Evolutionary conservation across 768 basidiomycete genomes (phyloP), one percentile per base, ranked within the genome.

Genomic region (Leucosporidium creatinivorum): DNA sequence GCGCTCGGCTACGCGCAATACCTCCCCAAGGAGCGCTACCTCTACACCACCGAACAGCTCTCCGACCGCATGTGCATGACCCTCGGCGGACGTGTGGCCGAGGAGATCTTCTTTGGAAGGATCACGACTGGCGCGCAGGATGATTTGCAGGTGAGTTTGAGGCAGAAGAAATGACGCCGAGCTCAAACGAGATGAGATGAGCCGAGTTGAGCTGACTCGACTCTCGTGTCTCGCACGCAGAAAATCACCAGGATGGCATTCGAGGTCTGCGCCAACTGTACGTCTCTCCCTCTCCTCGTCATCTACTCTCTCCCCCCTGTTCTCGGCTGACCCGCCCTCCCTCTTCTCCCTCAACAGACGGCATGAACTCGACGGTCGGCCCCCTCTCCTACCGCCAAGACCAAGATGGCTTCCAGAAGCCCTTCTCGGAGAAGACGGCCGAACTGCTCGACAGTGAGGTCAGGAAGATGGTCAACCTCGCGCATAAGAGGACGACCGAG

Each of bases 121-220:
- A 93, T 99, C 78, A 99, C 96, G 2, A 93, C 94, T 4, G 96
- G 96, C 69, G 96, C 96, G 4, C 93, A 97, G 80, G 96, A 99
- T 75, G 96, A 99, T 77, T 81, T 99, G 52, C 91, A 93, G 79
- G 50, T 51, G 21, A 23, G 50, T 51, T 7, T 6, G 17, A 50
- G 49, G 39, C n/a, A 44, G 39, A 13, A 15, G 39, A 44, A 13
- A 6, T 6, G 8, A 6, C n/a, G 39, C 8, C 10, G 39, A 12
- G 39, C 8, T 12, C n/a, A n/a, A 36, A 12, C 33, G 39, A 44
- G 39, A 13, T 2, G 39, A 44, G 39, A 6, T 6, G 8, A 6
- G 39, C 8, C 10, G 39, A 12, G 39, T 9, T 12, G 39, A 44
- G 39, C 39, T 51, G 23, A 51, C 50, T 17, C 21, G 19, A 6